These are phyloP conservation scores for Pterula multifida DNA, from an alignment of 1,284 basidiomycete genomes.

Conservation along the genomic window DNA sequence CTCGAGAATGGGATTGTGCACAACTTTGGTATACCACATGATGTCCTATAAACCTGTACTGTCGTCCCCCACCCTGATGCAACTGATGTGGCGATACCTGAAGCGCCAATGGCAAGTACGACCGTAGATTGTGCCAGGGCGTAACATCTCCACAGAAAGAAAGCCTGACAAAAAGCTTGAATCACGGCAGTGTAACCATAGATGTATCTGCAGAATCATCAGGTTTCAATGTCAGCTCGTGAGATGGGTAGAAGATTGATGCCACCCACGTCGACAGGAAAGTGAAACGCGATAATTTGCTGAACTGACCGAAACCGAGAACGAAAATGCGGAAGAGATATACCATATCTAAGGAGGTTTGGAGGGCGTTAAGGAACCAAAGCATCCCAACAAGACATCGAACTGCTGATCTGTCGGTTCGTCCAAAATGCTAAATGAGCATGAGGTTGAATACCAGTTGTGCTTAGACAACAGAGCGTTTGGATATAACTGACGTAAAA, in stretches of 20 bases:
- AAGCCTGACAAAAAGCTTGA: neutral
- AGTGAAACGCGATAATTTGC: neutral
- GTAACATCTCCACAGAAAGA: neutral
- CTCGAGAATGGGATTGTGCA: no score
- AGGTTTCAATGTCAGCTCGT: neutral
- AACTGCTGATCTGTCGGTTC: neutral
- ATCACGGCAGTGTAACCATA: neutral
- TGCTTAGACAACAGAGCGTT: no score
- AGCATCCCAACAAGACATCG: neutral
- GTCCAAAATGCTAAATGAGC: neutral
- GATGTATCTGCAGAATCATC: neutral
- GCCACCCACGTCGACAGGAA: neutral
- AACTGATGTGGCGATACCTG: neutral
- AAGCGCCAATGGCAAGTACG: neutral
- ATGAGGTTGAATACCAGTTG: no score
- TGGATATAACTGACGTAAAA: neutral
- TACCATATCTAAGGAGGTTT: neutral
- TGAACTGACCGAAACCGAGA: neutral
- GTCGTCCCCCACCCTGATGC: neutral
- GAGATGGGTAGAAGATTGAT: neutral
- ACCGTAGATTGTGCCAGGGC: neutral
- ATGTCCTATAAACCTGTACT: neutral
- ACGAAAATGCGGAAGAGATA: neutral
- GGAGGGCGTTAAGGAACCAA: neutral
- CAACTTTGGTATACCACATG: no score